These are phyloP conservation scores for Clavispora santaluciae DNA, from an alignment of 805 yeast genomes.

Conservation along the genomic window DNA sequence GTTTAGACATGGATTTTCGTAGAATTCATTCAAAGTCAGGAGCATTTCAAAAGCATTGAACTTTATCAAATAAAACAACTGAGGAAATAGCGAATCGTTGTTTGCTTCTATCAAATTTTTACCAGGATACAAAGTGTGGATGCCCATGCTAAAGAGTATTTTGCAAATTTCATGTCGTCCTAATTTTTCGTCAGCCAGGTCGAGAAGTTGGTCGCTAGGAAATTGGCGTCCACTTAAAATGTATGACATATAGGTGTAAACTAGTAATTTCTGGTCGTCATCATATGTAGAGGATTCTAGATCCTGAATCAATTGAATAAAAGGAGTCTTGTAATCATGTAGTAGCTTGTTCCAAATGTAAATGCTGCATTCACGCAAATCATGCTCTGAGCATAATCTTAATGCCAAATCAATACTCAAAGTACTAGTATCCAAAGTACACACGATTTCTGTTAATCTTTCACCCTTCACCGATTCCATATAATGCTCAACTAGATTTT, in stretches of 20 bases:
- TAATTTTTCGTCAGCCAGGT: constrained; percentile 14
- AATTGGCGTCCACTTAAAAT: constrained; percentile 73
- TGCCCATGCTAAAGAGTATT: constrained; percentile 40
- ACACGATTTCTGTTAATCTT: constrained; percentile 60
- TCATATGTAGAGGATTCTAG: constrained; percentile 2
- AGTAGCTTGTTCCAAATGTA: constrained; percentile 71
- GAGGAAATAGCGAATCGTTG: constrained; percentile 38
- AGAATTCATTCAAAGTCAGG: constrained; percentile 69
- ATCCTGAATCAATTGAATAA: constrained; percentile 47
- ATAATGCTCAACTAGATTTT: constrained; percentile 53
- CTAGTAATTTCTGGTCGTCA: constrained; percentile 16
- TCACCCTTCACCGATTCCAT: constrained; percentile 38
- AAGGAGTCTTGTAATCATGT: constrained; percentile 67
- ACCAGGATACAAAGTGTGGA: constrained; percentile 38
- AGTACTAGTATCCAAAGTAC: constrained; percentile 59
- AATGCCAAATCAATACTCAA: constrained; percentile 79
- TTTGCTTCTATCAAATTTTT: not conserved
- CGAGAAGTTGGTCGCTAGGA: constrained; percentile 59
- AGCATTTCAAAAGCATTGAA: constrained; percentile 57
- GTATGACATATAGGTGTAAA: constrained; percentile 59
- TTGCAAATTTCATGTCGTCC: constrained; percentile 10
- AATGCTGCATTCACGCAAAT: constrained; percentile 56
- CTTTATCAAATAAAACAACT: constrained; percentile 53
- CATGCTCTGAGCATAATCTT: constrained; percentile 50
- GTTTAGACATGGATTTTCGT: constrained; percentile 75